These are phyloP conservation scores for Kalmusia sp. DNA, from an alignment of 2,329 filamentous ascomycete species.

Conservation along the genomic window DNA sequence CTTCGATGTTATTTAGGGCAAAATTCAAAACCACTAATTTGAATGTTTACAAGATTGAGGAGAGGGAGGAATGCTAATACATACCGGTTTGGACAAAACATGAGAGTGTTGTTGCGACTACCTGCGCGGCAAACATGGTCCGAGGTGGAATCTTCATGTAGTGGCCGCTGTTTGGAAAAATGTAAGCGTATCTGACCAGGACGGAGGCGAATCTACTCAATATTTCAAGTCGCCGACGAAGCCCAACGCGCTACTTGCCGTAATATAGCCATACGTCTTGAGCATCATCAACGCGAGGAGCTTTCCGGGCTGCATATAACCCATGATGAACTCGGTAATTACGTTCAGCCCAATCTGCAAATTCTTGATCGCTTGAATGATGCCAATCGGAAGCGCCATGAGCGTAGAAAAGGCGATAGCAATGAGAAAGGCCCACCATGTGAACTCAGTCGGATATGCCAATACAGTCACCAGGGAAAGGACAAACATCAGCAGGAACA, in stretches of 20 bases:
- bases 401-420: slow-evolving; percentile 68
- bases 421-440: slow-evolving; percentile 75
- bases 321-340: slow-evolving; percentile 59
- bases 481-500: slow-evolving; percentile 59
- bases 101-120: slow-evolving; percentile 54
- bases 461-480: slow-evolving; percentile 56
- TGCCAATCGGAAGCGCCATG: slow-evolving; percentile 28
- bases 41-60: not conserved
- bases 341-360: slow-evolving; percentile 73
- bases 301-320: slow-evolving; percentile 74
- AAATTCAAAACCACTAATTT: slow-evolving; percentile 57
- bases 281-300: slow-evolving; percentile 71
- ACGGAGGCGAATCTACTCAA: no score
- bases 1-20: slow-evolving; percentile 55
- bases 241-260: slow-evolving; percentile 22
- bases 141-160: slow-evolving; percentile 60
- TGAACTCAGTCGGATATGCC: slow-evolving; percentile 70
- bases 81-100: slow-evolving; percentile 19
- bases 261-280: slow-evolving; percentile 36
- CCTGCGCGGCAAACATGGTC: slow-evolving; percentile 59
- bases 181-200: no score
- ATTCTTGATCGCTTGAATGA: slow-evolving; percentile 66
- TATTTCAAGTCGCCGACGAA: slow-evolving; percentile 27
- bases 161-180: no score
- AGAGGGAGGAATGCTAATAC: not conserved